Conservation (phyloP, 2,329 filamentous ascomycete genomes). For the Fonsecaea nubica region DNA sequence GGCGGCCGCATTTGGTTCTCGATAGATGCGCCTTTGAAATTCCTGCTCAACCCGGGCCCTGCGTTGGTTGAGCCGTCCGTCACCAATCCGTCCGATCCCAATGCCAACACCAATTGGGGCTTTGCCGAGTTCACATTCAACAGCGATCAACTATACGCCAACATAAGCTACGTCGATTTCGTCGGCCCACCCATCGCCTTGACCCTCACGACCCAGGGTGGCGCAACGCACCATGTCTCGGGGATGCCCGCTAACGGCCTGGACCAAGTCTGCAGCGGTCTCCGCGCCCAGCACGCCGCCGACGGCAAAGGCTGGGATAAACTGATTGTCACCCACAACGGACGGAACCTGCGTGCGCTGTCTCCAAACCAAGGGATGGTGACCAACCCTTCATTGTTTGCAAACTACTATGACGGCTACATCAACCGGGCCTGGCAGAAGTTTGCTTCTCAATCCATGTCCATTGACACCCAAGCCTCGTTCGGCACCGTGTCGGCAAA, state of each 20-base stretch:
- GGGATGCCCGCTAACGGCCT: constrained; percentile 67
- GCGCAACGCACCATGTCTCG: constrained; percentile 58
- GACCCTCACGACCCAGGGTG: constrained; percentile 53
- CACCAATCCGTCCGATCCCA: constrained; percentile 68
- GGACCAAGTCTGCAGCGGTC: constrained; percentile 59
- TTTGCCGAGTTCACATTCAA: constrained; percentile 76
- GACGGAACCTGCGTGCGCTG: constrained; percentile 50
- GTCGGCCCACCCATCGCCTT: constrained; percentile 67
- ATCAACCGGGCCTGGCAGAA: constrained; percentile 59
- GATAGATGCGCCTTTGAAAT: constrained; percentile 65
- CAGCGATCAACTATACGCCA: constrained; percentile 65
- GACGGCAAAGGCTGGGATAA: constrained; percentile 69
- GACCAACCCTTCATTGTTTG: constrained; percentile 55
- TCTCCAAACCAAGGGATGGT: constrained; percentile 53
- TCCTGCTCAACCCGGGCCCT: constrained; percentile 73
- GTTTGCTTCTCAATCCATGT: constrained; percentile 55
- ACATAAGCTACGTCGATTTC: constrained; percentile 79
- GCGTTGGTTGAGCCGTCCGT: constrained; percentile 77
- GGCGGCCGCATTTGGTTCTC: constrained; percentile 77
- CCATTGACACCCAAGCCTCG: constrained; percentile 69
- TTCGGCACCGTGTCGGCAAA: constrained; percentile 61
- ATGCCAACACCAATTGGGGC: constrained; percentile 67
- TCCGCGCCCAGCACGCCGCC: constrained; percentile 61
- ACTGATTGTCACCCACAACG: constrained; percentile 57
- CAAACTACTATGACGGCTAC: constrained; percentile 60